phyloP scores from a whole-genome alignment of 2,329 filamentous ascomycete genomes.

The Blastomyces emzantsi region DNA sequence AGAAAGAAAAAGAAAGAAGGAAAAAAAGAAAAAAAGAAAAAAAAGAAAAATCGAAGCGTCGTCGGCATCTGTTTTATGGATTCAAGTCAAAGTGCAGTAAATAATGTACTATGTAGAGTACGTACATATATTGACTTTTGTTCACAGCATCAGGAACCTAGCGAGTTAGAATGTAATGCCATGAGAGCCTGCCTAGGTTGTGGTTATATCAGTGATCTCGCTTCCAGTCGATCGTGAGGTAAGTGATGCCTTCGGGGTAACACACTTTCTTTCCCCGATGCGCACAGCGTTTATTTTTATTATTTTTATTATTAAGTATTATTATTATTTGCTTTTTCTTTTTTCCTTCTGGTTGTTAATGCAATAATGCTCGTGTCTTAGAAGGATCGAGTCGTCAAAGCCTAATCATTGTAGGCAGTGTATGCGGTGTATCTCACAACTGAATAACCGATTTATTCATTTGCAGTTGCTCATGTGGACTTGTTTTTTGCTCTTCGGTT shows the following conservation, averaged over 20 bases:
- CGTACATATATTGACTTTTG: background rate
- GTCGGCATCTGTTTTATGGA: background rate
- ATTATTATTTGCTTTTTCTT: background rate
- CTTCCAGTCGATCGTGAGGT: background rate
- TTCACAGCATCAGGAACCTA: background rate
- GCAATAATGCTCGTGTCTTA: background rate
- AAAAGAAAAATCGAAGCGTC: background rate
- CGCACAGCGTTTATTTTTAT: background rate
- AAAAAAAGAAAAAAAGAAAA: background rate
- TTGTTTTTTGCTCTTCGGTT: background rate
- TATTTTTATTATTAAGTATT: background rate
- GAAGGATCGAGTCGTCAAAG: background rate
- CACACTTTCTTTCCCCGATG: background rate
- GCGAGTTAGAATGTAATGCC: background rate
- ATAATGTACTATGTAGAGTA: no score
- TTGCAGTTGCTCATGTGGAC: background rate
- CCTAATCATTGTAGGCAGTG: no score
- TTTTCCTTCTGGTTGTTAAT: background rate
- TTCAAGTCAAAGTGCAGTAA: background rate
- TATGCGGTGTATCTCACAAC: background rate
- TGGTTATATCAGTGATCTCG: background rate
- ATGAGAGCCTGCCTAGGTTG: background rate
- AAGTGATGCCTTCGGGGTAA: background rate
- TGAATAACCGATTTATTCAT: background rate
- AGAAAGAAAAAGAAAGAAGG: background rate